Evolutionary conservation across 345 rosid species (phyloP).

Genomic region (Ceriops zippeliana): DNA sequence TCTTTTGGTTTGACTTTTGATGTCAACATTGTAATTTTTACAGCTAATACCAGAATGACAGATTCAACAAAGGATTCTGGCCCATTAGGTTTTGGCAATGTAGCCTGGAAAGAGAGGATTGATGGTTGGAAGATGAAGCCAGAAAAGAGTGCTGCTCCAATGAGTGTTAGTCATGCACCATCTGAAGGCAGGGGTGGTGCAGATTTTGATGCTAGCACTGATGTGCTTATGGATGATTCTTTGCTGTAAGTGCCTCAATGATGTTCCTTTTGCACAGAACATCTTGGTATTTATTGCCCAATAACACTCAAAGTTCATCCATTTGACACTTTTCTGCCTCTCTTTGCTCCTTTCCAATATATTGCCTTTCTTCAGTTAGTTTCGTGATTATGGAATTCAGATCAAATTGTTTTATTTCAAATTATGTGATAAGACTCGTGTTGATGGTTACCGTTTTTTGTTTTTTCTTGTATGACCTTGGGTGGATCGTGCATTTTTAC

Average conservation of each 20-base stretch:
- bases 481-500: background rate
- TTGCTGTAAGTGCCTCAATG: slow-evolving; percentile 24
- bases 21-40: background rate
- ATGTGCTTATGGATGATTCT: slow-evolving; percentile 33
- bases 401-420: background rate
- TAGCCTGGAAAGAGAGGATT: slow-evolving; percentile 43
- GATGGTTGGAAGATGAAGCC: slow-evolving; percentile 41
- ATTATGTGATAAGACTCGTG: background rate
- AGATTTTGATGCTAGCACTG: slow-evolving; percentile 36
- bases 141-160: slow-evolving; percentile 31
- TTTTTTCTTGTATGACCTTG: background rate
- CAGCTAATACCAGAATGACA: slow-evolving; percentile 28
- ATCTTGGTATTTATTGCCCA: background rate
- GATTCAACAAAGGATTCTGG: slow-evolving; percentile 31
- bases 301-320: background rate
- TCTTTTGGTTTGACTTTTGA: slow-evolving; percentile 6
- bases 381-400: background rate
- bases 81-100: slow-evolving; percentile 30
- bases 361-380: background rate
- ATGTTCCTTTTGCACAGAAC: background rate
- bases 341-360: background rate
- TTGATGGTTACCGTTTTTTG: background rate
- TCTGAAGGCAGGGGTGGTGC: slow-evolving; percentile 34
- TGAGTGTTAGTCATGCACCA: slow-evolving; percentile 35
- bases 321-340: background rate